Conservation (phyloP, 768 basidiomycete species). For the Guyanaporus albipodus region DNA sequence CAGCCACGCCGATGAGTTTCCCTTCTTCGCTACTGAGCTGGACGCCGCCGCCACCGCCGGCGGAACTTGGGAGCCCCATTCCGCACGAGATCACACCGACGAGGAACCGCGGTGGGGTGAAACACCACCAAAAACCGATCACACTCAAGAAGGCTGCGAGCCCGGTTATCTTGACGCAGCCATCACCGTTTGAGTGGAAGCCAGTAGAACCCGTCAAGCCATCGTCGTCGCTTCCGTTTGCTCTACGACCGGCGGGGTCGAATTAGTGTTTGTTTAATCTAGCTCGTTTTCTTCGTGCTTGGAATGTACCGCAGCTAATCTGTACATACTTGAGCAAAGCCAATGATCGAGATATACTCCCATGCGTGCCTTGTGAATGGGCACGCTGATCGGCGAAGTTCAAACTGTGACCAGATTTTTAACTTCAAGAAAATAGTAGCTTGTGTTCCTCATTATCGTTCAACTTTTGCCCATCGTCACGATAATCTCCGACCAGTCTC, state of each 20-base stretch:
- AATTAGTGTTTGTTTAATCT: conserved; percentile 4
- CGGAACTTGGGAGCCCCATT: conserved; percentile 12
- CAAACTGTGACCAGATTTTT: too few relatives aligned
- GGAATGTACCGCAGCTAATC: too few relatives aligned
- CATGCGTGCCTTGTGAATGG: too few relatives aligned
- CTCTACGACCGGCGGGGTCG: conserved; percentile 19
- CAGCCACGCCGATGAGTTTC: conserved; percentile 22
- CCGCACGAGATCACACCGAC: conserved; percentile 18
- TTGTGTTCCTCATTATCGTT: too few relatives aligned
- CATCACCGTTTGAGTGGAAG: conserved; percentile 21
- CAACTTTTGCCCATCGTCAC: too few relatives aligned
- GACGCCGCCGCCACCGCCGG: conserved; percentile 18
- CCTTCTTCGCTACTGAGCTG: conserved; percentile 21
- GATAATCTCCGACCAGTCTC: too few relatives aligned
- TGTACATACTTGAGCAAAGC: too few relatives aligned
- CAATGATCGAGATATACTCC: too few relatives aligned
- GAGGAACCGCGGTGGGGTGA: conserved; percentile 22
- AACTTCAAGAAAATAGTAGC: too few relatives aligned
- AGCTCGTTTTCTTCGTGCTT: too few relatives aligned
- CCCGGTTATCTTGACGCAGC: conserved; percentile 1
- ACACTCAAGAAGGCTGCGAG: conserved; percentile 25
- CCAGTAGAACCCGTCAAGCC: conserved; percentile 24
- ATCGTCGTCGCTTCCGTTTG: conserved; percentile 23
- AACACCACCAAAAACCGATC: conserved; percentile 36
- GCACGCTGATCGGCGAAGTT: too few relatives aligned